phyloP scores from a whole-genome alignment of 768 basidiomycete genomes.

The Boletus rubescentipes region DNA sequence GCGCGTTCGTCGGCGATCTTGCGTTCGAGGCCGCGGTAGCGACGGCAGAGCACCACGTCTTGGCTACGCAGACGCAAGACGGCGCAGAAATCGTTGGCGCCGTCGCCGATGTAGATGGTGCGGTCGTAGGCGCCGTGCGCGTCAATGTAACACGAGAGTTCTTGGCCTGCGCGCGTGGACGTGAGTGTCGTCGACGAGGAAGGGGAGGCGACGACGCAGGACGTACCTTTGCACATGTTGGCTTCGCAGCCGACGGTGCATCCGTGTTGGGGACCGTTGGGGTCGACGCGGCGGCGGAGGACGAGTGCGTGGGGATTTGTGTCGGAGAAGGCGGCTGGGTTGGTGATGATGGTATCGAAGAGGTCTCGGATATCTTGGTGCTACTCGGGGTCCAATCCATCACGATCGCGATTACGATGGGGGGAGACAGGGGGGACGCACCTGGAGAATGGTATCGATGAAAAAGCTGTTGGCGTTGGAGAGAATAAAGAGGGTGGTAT shows the following conservation, averaged over 20 bases:
- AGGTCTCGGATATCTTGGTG: slow-evolving; percentile 68
- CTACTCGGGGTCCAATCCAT: not conserved
- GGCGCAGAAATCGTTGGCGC: slow-evolving; percentile 94
- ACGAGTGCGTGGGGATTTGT: slow-evolving; percentile 68
- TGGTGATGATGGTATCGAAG: slow-evolving; percentile 88
- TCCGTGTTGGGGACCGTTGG: slow-evolving; percentile 71
- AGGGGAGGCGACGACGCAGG: too few species aligned
- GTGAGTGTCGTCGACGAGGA: too few species aligned
- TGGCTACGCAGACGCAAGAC: slow-evolving; percentile 75
- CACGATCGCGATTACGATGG: too few species aligned
- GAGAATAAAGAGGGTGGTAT: slow-evolving; percentile 81
- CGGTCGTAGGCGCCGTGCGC: slow-evolving; percentile 60
- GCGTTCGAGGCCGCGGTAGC: slow-evolving; percentile 71
- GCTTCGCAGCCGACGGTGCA: slow-evolving; percentile 88
- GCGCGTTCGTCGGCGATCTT: slow-evolving; percentile 64
- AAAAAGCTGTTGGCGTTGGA: slow-evolving; percentile 94
- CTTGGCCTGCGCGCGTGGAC: slow-evolving; percentile 72
- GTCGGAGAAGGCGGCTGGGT: slow-evolving; percentile 81
- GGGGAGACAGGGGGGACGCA: slow-evolving; percentile 29
- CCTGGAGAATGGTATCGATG: slow-evolving; percentile 87
- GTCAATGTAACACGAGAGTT: slow-evolving; percentile 79
- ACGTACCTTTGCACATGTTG: slow-evolving; percentile 96
- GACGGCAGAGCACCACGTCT: slow-evolving; percentile 81
- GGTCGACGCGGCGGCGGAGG: slow-evolving; percentile 73
- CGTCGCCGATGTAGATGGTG: slow-evolving; percentile 91